Percentiles rank a stretch among this genome's conserved stretches.
Evolutionary conservation across 306 rosid species (phyloP).

Genomic region (Inga leiocalycina): DNA sequence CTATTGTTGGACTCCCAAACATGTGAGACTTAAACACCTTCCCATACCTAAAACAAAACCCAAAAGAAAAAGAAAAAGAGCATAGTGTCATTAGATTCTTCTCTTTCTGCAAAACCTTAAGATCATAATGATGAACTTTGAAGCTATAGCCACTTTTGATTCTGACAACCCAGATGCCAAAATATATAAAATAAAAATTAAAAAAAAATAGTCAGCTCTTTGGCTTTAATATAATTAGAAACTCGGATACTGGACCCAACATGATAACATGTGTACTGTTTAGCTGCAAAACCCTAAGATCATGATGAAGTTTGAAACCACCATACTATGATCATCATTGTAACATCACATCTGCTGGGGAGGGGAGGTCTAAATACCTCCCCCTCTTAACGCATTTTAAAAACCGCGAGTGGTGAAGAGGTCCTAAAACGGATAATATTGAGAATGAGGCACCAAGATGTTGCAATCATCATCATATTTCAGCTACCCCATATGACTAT

Average conservation of each 20-base stretch:
- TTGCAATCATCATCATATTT: background rate
- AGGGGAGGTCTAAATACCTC: no score
- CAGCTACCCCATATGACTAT: background rate
- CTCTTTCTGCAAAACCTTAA: background rate
- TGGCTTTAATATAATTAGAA: background rate
- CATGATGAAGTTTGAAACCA: background rate
- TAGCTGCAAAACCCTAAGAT: background rate
- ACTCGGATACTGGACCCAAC: background rate
- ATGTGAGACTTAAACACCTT: constrained; percentile 19
- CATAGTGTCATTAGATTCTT: background rate
- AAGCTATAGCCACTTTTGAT: background rate
- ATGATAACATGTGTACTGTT: background rate
- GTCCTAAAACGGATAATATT: fast-evolving
- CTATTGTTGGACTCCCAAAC: constrained; percentile 11
- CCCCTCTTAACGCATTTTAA: no score
- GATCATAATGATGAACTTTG: background rate
- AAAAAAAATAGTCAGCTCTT: background rate
- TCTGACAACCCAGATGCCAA: background rate
- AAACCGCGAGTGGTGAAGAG: no score
- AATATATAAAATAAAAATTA: no score
- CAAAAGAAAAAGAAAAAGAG: background rate
- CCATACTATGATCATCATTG: background rate
- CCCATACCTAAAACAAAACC: background rate
- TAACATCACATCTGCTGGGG: no score
- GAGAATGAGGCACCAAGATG: fast-evolving